These are phyloP conservation scores for Phytophthora megakarya DNA, from an alignment of 352 stramenopile species.

Conservation along the genomic window DNA sequence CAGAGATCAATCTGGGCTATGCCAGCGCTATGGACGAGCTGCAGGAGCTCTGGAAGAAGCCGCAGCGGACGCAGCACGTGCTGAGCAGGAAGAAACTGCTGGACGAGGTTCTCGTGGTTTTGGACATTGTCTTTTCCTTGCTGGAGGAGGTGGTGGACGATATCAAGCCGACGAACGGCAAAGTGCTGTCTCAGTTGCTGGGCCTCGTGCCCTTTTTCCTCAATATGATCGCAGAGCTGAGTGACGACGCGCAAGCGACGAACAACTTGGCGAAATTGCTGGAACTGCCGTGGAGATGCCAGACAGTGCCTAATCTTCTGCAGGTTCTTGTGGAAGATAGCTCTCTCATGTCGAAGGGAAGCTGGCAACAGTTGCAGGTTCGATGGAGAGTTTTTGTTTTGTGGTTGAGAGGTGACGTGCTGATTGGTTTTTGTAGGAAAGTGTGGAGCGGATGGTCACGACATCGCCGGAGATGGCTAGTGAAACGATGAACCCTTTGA, in stretches of 20 bases:
- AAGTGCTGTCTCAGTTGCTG: conserved; percentile 65
- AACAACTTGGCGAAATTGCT: conserved; percentile 61
- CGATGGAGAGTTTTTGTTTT: neutral
- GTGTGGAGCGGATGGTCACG: conserved; percentile 51
- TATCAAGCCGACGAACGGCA: conserved; percentile 21
- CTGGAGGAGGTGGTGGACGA: conserved; percentile 51
- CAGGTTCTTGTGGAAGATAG: conserved; percentile 60
- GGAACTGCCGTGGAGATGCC: conserved; percentile 64
- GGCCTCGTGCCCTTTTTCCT: conserved; percentile 63
- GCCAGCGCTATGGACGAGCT: conserved; percentile 48
- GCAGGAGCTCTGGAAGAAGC: conserved; percentile 8
- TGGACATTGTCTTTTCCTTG: conserved; percentile 64
- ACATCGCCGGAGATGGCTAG: conserved; percentile 38
- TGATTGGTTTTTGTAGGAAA: conserved; percentile 39
- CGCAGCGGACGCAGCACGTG: neutral
- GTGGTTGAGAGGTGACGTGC: neutral
- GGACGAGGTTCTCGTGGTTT: conserved; percentile 54
- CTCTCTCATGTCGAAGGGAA: conserved; percentile 43
- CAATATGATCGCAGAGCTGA: conserved; percentile 45
- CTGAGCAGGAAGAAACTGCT: conserved; percentile 33
- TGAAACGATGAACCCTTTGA: conserved; percentile 63
- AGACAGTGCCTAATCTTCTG: conserved; percentile 61
- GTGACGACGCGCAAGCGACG: conserved; percentile 1
- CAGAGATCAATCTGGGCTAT: conserved; percentile 76
- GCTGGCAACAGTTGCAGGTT: conserved; percentile 69